These are phyloP conservation scores for rapeseed (Brassica napus) DNA, from an alignment of 345 rosid genomes.

Conservation along the genomic window DNA sequence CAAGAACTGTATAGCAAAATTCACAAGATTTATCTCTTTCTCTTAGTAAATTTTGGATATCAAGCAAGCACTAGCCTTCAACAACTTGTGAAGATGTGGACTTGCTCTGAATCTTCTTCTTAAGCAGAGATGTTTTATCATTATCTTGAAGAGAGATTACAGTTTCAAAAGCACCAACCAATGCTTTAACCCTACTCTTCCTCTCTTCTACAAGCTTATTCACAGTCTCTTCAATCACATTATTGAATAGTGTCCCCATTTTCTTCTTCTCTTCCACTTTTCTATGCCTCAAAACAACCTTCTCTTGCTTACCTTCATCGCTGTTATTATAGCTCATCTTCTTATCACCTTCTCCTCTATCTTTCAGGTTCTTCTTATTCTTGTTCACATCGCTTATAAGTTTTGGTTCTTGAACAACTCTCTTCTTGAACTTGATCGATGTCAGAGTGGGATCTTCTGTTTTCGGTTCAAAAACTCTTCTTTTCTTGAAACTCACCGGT, in stretches of 20 bases:
- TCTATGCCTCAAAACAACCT: constrained; percentile 71
- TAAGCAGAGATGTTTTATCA: constrained; percentile 42
- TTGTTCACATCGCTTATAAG: constrained; percentile 38
- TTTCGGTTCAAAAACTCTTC: constrained; percentile 61
- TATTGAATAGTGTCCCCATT: constrained; percentile 61
- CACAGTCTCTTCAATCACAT: constrained; percentile 94
- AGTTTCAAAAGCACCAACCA: constrained; percentile 96
- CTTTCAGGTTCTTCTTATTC: constrained; percentile 56
- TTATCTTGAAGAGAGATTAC: constrained; percentile 86
- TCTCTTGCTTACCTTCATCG: constrained; percentile 35
- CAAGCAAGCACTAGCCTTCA: too few species aligned
- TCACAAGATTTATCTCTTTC: too few species aligned
- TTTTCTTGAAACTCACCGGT: constrained; percentile 66
- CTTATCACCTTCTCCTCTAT: constrained; percentile 40
- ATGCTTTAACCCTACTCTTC: constrained; percentile 94
- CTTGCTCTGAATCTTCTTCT: constrained; percentile 25
- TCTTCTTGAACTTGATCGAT: constrained; percentile 55
- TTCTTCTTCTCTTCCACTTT: constrained; percentile 69
- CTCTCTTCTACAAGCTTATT: constrained; percentile 80
- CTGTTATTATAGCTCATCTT: constrained; percentile 11
- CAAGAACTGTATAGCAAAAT: too few species aligned
- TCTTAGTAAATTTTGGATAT: too few species aligned
- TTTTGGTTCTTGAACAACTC: constrained; percentile 42
- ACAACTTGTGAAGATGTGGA: constrained; percentile 12
- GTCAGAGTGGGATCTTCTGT: constrained; percentile 44